Evolutionary conservation across 2,329 filamentous ascomycete genomes (phyloP).

Genomic region (Uncinocarpus reesii): DNA sequence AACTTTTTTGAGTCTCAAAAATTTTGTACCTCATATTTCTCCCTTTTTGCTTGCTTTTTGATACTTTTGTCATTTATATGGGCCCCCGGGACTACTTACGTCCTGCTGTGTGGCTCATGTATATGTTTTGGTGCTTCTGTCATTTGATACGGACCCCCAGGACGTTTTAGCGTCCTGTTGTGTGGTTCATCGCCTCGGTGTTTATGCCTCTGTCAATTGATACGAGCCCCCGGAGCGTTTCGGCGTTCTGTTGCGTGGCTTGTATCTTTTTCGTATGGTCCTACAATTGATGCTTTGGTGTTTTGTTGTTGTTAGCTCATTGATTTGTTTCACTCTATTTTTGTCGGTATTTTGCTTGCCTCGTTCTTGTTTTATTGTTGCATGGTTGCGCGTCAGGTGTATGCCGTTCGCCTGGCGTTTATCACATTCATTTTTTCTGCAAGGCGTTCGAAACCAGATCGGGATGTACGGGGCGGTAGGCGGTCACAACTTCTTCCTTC

Average conservation of each 20-base stretch:
- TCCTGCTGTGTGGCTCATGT: too few relatives aligned
- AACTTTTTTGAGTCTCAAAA: background rate
- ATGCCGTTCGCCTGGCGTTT: background rate
- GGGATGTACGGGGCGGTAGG: constrained; percentile 1
- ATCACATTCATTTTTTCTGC: constrained; percentile 1
- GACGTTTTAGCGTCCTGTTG: too few relatives aligned
- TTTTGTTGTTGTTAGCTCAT: background rate
- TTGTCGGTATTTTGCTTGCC: background rate
- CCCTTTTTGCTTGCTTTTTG: background rate
- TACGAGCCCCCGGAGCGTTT: too few relatives aligned
- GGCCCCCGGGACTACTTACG: too few relatives aligned
- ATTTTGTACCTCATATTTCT: background rate
- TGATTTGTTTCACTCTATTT: background rate
- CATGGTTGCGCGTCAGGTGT: constrained; percentile 2
- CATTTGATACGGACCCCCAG: too few relatives aligned
- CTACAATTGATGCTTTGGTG: background rate
- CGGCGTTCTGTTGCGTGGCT: too few relatives aligned
- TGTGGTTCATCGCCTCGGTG: too few relatives aligned
- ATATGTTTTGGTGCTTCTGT: too few relatives aligned
- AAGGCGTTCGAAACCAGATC: background rate
- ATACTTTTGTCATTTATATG: background rate
- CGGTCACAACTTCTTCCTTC: constrained; percentile 1
- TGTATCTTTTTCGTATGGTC: too few relatives aligned
- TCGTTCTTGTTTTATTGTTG: background rate
- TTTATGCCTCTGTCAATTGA: too few relatives aligned